These are phyloP conservation scores for Fusarium hostae DNA, from an alignment of 2,329 filamentous ascomycete species.

Conservation along the genomic window DNA sequence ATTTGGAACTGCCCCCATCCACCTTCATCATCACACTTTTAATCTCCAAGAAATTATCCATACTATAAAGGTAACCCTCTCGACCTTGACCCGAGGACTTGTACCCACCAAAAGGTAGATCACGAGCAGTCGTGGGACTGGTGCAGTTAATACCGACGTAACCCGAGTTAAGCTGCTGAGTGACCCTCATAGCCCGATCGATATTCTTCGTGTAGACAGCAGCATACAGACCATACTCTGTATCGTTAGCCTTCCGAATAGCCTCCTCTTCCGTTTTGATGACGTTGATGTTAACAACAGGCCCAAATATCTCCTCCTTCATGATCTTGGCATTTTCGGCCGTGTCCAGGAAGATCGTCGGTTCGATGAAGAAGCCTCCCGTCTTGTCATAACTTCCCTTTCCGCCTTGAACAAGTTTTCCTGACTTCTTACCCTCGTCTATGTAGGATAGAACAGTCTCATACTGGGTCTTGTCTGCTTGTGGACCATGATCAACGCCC, in stretches of 20 bases:
- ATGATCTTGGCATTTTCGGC: constrained; percentile 56
- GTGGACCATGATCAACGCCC: constrained; percentile 24
- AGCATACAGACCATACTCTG: constrained; percentile 65
- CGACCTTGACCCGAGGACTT: constrained; percentile 26
- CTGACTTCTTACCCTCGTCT: constrained; percentile 25
- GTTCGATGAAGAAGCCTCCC: constrained; percentile 29
- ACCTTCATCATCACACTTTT: constrained; percentile 41
- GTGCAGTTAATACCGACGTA: constrained; percentile 68
- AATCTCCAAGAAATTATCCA: constrained; percentile 37
- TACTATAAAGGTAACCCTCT: constrained; percentile 26
- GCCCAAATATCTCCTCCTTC: constrained; percentile 72
- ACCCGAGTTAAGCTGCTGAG: constrained; percentile 66
- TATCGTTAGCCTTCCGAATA: constrained; percentile 52
- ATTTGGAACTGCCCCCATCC: not conserved
- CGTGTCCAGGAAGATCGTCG: constrained; percentile 37
- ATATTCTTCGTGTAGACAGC: constrained; percentile 68
- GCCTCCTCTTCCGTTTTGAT: constrained; percentile 51
- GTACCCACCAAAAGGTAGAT: constrained; percentile 35
- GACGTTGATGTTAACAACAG: constrained; percentile 67
- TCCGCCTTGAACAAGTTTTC: constrained; percentile 17
- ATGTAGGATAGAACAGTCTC: constrained; percentile 23
- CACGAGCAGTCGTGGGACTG: constrained; percentile 34
- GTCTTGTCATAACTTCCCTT: constrained; percentile 7
- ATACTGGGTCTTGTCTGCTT: constrained; percentile 30
- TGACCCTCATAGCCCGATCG: constrained; percentile 55